These are phyloP conservation scores for Dalbergia oliveri DNA, from an alignment of 306 rosid species.

Conservation along the genomic window DNA sequence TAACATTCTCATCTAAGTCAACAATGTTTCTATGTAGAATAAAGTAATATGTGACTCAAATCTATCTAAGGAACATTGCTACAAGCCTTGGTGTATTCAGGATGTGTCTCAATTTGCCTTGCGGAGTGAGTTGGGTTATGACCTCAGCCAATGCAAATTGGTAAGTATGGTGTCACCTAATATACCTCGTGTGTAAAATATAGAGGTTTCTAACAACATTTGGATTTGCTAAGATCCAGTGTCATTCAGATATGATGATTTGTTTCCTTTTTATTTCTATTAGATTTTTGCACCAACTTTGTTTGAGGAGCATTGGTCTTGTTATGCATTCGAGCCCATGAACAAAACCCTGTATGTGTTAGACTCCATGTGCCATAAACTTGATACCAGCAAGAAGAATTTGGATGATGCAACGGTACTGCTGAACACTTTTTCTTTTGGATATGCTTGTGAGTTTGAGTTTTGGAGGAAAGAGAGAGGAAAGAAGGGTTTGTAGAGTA, in stretches of 20 bases:
- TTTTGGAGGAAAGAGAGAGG: no score
- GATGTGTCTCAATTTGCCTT: conserved; percentile 37
- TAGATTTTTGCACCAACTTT: conserved; percentile 40
- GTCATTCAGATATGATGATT: neutral
- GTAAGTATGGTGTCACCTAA: conserved; percentile 25
- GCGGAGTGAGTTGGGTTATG: conserved; percentile 36
- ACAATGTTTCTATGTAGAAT: conserved; percentile 31
- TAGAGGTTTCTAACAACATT: neutral
- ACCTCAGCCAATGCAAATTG: conserved; percentile 38
- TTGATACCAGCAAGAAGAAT: conserved; percentile 35
- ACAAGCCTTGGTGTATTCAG: conserved; percentile 38
- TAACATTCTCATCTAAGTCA: conserved; percentile 19
- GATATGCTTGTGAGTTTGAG: no score
- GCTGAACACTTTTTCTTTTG: neutral
- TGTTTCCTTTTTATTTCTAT: conserved; percentile 18
- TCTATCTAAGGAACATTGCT: conserved; percentile 26
- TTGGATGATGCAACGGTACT: conserved; percentile 45
- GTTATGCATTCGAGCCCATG: conserved; percentile 34
- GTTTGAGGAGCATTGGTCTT: conserved; percentile 43
- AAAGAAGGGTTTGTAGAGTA: no score
- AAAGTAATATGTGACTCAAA: conserved; percentile 9
- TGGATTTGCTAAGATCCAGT: conserved; percentile 6
- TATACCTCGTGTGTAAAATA: neutral
- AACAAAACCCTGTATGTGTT: conserved; percentile 33
- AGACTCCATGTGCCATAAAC: conserved; percentile 20